Conservation (phyloP, 2,329 filamentous ascomycete species). For the Colletotrichum tamarilloi region DNA sequence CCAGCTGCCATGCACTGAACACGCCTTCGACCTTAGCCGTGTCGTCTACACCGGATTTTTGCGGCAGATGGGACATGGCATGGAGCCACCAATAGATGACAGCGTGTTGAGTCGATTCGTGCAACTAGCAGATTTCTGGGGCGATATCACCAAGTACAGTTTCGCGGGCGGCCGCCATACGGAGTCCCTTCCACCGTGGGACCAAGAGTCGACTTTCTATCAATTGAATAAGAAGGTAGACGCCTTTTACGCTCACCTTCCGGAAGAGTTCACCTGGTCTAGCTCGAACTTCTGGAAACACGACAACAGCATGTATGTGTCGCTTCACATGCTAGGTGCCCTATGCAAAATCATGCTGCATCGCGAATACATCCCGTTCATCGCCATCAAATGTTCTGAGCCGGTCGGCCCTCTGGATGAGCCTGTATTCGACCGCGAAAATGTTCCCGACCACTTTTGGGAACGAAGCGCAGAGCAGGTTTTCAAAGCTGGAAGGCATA, state of each 20-base stretch:
- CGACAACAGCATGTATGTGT: constrained; percentile 73
- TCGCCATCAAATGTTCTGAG: constrained; percentile 64
- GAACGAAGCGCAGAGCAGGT: constrained; percentile 69
- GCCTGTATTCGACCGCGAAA: constrained; percentile 61
- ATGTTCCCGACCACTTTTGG: constrained; percentile 69
- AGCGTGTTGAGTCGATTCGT: constrained; percentile 65
- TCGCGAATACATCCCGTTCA: constrained; percentile 75
- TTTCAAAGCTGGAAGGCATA: constrained; percentile 71
- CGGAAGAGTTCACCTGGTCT: constrained; percentile 57
- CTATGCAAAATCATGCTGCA: constrained; percentile 76
- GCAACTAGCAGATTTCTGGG: constrained; percentile 69
- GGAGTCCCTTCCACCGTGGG: constrained; percentile 68
- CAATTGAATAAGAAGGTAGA: constrained; percentile 62
- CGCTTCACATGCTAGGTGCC: constrained; percentile 74
- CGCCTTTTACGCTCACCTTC: constrained; percentile 56
- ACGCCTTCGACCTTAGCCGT: constrained; percentile 71
- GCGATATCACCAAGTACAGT: constrained; percentile 67
- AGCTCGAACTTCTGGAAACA: constrained; percentile 73
- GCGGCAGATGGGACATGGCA: constrained; percentile 33
- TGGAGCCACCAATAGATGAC: constrained; percentile 48
- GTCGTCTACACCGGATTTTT: constrained; percentile 66
- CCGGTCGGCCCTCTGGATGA: constrained; percentile 69
- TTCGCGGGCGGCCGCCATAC: constrained; percentile 62
- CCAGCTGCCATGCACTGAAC: constrained; percentile 75
- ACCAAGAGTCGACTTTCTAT: constrained; percentile 64